Base-by-base conservation (phyloP, 75 land plant species). In the Chamaecyparis obtusa region DNA sequence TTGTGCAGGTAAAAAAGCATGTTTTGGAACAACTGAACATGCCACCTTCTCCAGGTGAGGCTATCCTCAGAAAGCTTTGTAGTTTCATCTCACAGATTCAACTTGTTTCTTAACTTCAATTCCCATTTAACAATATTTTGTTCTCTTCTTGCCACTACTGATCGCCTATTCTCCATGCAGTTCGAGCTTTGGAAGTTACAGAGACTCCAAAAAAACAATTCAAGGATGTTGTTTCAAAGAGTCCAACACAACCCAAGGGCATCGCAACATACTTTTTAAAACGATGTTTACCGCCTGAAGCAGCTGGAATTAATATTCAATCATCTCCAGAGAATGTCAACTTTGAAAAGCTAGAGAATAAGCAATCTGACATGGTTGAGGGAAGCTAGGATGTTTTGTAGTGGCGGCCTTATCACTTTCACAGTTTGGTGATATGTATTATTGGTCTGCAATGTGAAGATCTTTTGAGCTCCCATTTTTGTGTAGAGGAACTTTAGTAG, bases 1-100 rank as follows among this genome's bases (percentile, higher is more conserved):
- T 16, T 33, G 24, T 86, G 64, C 91, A 96, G 97, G 97, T 96
- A 2, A 96, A 94, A 88, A 94, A 92, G 54, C 94, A 96, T 46
- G 54, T 96, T 37, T 72, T 93, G 85, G 87, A 89, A 84, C 90
- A 87, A 83, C 86, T 90, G 33, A 91, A 92, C 2, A 57, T 93
- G 64, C 80, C 89, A 3, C 64, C 77, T 24, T 89, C 93, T 81
- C 90, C 93, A 86, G 94, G 94, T 91, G 85, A 54, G 64, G 33
- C 3, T 55, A 32, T 2, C 76, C 33, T 33, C 36, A 2, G 36
- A 72, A 2, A 7, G 6, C 10, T 32, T 13, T 10, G 13, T 33
- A 1, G 11, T 32, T 13, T 30, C 76, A 72, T 11, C 8, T 32
- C 36, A 33, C 11, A 13, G 3, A 32, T 33, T 72, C 37, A 11